Base-by-base conservation (phyloP, 257 asterid species). In the Solanum sejunctum region DNA sequence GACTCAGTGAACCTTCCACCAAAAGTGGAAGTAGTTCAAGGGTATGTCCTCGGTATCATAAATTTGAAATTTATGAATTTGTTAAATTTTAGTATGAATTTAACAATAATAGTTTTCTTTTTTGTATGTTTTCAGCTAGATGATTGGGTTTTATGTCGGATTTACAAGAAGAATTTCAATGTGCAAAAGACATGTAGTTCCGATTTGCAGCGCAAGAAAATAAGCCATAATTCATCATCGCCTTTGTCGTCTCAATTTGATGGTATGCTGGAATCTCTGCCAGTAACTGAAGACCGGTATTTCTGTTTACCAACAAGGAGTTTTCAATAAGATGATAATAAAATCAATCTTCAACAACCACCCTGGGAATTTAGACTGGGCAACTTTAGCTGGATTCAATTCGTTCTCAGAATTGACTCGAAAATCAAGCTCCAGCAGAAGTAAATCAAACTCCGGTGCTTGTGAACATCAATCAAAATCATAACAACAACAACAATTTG, bases 341-440 rank as follows among this genome's bases (percentile, higher is more conserved):
- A 88, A 84, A 86, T 91, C 79, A 43, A 88, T 87, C 90, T 94
- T 43, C 93, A 90, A 61, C 89, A 85, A 0, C 57, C 91, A 88
- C 16, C 91, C 98, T 0, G 94, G 91, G 41, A 88, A 88, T 60
- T 93, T 93, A 6, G 95, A 93, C 73, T 93, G 98, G 98, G 95
- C 97, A 36, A 89, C 92, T 17, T 58, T 93, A 4, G 95, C 94
- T 72, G 93, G 94, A 32, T 32, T 32, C 36, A 32, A 32, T 32
- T 32, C 36, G 3, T 32, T 32, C 36, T 32, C 36, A 32, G 3
- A 32, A 32, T 32, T 32, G 36, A 32, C 3, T 32, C 36, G 36
- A 32, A 32, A 32, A 32, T 32, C 1, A 32, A 32, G 36, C 36
- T 32, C 36, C 3, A 32, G 3, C 36, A 32, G 3, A 32, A 32